Evolutionary conservation across 106 monocot species (phyloP).

Genomic region (Acorus calamus): DNA sequence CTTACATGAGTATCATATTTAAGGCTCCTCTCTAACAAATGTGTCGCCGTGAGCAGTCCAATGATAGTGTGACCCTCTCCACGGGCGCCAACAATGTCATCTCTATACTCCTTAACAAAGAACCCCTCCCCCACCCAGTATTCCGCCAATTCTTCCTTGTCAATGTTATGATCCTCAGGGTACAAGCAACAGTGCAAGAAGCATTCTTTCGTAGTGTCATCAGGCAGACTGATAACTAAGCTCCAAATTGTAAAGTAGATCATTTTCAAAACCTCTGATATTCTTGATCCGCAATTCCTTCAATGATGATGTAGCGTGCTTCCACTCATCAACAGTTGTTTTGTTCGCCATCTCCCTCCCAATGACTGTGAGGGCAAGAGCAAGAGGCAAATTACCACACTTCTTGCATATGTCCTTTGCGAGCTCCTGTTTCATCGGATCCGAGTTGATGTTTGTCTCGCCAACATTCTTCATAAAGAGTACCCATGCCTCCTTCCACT

Average conservation of each 20-base stretch:
- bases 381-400: slow-evolving; percentile 27
- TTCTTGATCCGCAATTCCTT: neutral
- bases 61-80: slow-evolving; percentile 9
- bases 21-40: slow-evolving; percentile 9
- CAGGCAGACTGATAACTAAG: slow-evolving; percentile 19
- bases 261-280: neutral
- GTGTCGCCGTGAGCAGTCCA: neutral
- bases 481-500: too few species aligned
- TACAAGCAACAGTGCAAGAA: slow-evolving; percentile 24
- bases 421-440: too few species aligned
- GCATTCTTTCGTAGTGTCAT: slow-evolving; percentile 8
- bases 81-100: slow-evolving; percentile 1
- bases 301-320: neutral
- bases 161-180: slow-evolving; percentile 10
- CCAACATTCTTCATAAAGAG: too few species aligned
- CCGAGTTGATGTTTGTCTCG: too few species aligned
- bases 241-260: slow-evolving; percentile 9
- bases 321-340: slow-evolving; percentile 8
- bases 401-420: neutral
- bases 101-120: neutral
- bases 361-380: slow-evolving; percentile 19
- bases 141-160: slow-evolving; percentile 6
- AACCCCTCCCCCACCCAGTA: slow-evolving; percentile 31
- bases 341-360: slow-evolving; percentile 18
- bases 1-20: slow-evolving; percentile 8